Evolutionary conservation across 1,284 basidiomycete species (phyloP).

Genomic region (Marasmius tenuissimus): DNA sequence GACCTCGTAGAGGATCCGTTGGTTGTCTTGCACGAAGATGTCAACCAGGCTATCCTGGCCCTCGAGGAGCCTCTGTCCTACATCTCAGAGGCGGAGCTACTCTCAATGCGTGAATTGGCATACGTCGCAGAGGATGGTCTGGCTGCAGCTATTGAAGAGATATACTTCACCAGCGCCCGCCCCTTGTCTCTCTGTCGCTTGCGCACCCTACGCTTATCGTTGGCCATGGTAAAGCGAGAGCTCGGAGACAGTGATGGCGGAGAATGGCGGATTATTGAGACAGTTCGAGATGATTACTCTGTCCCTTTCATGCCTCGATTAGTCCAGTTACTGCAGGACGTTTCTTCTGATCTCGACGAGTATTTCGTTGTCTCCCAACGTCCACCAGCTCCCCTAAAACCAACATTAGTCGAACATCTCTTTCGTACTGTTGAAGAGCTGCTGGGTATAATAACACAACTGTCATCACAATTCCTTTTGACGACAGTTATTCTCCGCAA

Average conservation of each 20-base stretch:
- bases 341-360: slow-evolving; percentile 49
- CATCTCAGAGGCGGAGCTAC: slow-evolving; percentile 59
- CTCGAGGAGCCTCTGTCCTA: slow-evolving; percentile 55
- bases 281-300: slow-evolving; percentile 57
- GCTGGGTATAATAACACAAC: slow-evolving; percentile 46
- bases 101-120: slow-evolving; percentile 58
- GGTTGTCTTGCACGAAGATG: slow-evolving; percentile 56
- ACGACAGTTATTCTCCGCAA: slow-evolving; percentile 47
- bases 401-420: slow-evolving; percentile 48
- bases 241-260: slow-evolving; percentile 46
- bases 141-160: slow-evolving; percentile 59
- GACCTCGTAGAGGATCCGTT: slow-evolving; percentile 60
- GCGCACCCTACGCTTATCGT: slow-evolving; percentile 59
- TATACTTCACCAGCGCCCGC: slow-evolving; percentile 48
- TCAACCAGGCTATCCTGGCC: slow-evolving; percentile 54
- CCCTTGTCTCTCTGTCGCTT: slow-evolving; percentile 51
- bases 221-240: slow-evolving; percentile 54
- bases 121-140: slow-evolving; percentile 65
- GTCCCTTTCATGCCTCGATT: slow-evolving; percentile 58
- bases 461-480: slow-evolving; percentile 47
- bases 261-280: slow-evolving; percentile 53
- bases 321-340: slow-evolving; percentile 47
- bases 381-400: slow-evolving; percentile 30
- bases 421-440: slow-evolving; percentile 54
- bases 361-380: slow-evolving; percentile 45